Percentiles rank a stretch among this genome's conserved stretches.
These are phyloP conservation scores for Yamadazyma laniorum DNA, from an alignment of 805 yeast species.

Conservation along the genomic window DNA sequence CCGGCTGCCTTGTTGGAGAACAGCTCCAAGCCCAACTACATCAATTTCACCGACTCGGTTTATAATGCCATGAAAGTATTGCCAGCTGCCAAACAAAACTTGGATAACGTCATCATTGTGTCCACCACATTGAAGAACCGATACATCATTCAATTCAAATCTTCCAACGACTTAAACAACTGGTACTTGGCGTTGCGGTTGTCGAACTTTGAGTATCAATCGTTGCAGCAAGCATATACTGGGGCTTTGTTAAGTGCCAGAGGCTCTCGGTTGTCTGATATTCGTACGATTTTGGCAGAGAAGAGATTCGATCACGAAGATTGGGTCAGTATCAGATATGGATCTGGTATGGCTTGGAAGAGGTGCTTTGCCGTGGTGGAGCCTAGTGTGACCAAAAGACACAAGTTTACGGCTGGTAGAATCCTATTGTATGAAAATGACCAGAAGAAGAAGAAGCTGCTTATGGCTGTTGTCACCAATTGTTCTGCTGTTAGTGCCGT, in stretches of 20 bases:
- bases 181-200: slow-evolving; percentile 88
- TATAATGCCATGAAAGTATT: slow-evolving; percentile 68
- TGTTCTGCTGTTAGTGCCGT: slow-evolving; percentile 81
- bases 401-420: slow-evolving; percentile 54
- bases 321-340: slow-evolving; percentile 93
- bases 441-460: slow-evolving; percentile 62
- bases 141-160: slow-evolving; percentile 73
- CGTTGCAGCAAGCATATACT: slow-evolving; percentile 93
- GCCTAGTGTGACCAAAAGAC: slow-evolving; percentile 55
- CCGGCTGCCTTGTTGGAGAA: slow-evolving; percentile 55
- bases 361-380: slow-evolving; percentile 88
- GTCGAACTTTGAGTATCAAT: slow-evolving; percentile 73
- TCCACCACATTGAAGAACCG: slow-evolving; percentile 92
- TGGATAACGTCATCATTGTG: slow-evolving; percentile 78
- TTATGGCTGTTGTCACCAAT: slow-evolving; percentile 74
- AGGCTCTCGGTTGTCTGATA: slow-evolving; percentile 84
- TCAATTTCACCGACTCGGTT: slow-evolving; percentile 88
- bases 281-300: slow-evolving; percentile 78
- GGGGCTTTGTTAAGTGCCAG: slow-evolving; percentile 92
- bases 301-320: slow-evolving; percentile 86
- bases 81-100: slow-evolving; percentile 61
- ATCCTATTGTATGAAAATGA: slow-evolving; percentile 82
- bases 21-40: slow-evolving; percentile 77
- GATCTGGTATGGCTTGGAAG: slow-evolving; percentile 98
- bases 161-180: slow-evolving; percentile 57